These are phyloP conservation scores for Penicillium bialowiezense DNA, from an alignment of 495 filamentous ascomycete genomes.

Conservation along the genomic window DNA sequence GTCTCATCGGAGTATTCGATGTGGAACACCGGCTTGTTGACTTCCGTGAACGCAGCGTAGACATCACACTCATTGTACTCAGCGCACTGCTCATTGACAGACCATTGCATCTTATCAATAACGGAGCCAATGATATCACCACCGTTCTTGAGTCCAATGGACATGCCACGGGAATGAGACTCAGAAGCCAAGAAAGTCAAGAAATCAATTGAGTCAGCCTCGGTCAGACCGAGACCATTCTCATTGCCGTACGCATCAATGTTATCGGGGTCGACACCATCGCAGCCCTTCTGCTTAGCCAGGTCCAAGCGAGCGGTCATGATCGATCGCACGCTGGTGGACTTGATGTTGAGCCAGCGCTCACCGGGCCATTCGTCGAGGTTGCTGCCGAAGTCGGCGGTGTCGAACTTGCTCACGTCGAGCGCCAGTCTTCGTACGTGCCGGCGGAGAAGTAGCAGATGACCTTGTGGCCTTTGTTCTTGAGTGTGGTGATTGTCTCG, in stretches of 20 bases:
- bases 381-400: constrained; percentile 49
- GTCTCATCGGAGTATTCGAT: constrained; percentile 61
- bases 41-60: constrained; percentile 55
- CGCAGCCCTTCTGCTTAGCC: constrained; percentile 61
- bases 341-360: constrained; percentile 61
- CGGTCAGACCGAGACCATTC: constrained; percentile 55
- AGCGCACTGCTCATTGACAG: constrained; percentile 72
- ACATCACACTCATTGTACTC: constrained; percentile 55
- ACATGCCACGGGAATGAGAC: constrained; percentile 46
- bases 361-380: constrained; percentile 67
- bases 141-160: constrained; percentile 69
- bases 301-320: constrained; percentile 57
- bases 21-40: constrained; percentile 68
- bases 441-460: constrained; percentile 77
- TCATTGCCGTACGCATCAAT: constrained; percentile 61
- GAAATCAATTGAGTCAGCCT: constrained; percentile 54
- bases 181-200: constrained; percentile 56
- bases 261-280: constrained; percentile 72
- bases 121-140: constrained; percentile 57
- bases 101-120: constrained; percentile 58
- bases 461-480: constrained; percentile 45
- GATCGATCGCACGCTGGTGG: constrained; percentile 54
- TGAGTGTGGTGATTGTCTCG: constrained; percentile 5
- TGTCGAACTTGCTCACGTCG: constrained; percentile 50
- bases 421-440: constrained; percentile 57